Evolutionary conservation across 345 rosid genomes (phyloP), one percentile per base, ranked within the genome.

Genomic region (Brassica rapa): DNA sequence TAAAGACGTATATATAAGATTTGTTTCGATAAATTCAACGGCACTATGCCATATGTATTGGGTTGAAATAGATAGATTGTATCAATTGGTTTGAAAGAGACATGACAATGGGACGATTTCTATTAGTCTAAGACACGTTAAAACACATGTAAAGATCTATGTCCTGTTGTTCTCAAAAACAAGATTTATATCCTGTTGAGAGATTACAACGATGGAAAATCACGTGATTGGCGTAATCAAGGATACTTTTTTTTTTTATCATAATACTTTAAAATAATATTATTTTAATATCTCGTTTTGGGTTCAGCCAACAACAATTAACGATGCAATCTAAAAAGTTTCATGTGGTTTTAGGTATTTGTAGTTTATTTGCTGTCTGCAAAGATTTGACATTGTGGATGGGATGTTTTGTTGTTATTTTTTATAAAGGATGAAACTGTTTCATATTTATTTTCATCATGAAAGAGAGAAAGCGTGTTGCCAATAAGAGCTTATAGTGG

Each of bases 1-100:
- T n/a, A 23, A 49, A 63, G 62, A 43, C 3, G 21, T 23, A 25
- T 67, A 14, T 68, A 30, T 35, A 66, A 29, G 21, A 43, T 24
- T 16, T 61, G 3, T n/a, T 70, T 30, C 80, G 8, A 35, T 62
- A 24, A 10, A 29, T 70, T 77, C 60, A 71, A 64, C 60, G 41
- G 7, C 68, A 72, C 67, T 65, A 66, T 78, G 29, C 55, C 73
- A 72, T 56, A 71, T 32, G 8, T 62, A 57, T 30, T 66, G 43
- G 43, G 64, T 66, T 72, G 73, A 72, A 60, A 46, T 46, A 23
- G 43, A 78, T 59, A 10, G 63, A 72, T 66, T 23, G 30, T 78
- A 72, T 66, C 72, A 43, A 72, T 33, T 72, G 68, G 69, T 66
- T 67, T 32, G 77, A 78, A 72, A 79, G 46, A 72, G 73, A 73